phyloP scores from a whole-genome alignment of 495 filamentous ascomycete genomes.

The Penicillium pulvis region DNA sequence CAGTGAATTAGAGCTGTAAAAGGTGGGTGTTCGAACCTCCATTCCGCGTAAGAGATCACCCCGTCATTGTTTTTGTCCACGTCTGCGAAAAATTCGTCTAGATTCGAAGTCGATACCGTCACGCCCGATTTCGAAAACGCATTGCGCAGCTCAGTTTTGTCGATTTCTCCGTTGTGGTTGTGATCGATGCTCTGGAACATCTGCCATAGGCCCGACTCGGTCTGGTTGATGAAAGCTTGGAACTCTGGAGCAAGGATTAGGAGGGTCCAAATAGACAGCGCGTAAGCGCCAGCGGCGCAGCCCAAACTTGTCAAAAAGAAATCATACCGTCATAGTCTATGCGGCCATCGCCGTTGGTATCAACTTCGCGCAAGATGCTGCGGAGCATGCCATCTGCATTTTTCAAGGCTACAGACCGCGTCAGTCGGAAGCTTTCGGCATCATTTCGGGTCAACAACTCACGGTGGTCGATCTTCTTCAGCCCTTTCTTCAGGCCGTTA shows the following conservation, averaged over 20 bases:
- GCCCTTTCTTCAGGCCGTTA: slow-evolving; percentile 77
- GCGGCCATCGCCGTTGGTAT: slow-evolving; percentile 81
- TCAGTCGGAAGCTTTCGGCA: slow-evolving; percentile 35
- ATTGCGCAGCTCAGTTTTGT: slow-evolving; percentile 75
- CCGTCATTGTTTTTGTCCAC: slow-evolving; percentile 90
- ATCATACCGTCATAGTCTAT: slow-evolving; percentile 83
- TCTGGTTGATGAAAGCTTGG: slow-evolving; percentile 78
- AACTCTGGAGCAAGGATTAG: slow-evolving; percentile 63
- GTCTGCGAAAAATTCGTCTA: slow-evolving; percentile 84
- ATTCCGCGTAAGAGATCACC: slow-evolving; percentile 88
- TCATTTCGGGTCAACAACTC: slow-evolving; percentile 40
- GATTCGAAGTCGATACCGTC: slow-evolving; percentile 70
- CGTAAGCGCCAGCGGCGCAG: background rate
- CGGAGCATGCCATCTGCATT: slow-evolving; percentile 87
- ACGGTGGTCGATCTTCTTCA: slow-evolving; percentile 93
- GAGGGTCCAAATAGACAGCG: slow-evolving; percentile 12
- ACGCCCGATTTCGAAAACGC: slow-evolving; percentile 82
- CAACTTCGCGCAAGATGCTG: slow-evolving; percentile 76
- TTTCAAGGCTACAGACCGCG: slow-evolving; percentile 65
- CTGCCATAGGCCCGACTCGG: slow-evolving; percentile 76
- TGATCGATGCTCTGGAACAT: slow-evolving; percentile 88
- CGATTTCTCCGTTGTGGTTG: slow-evolving; percentile 84
- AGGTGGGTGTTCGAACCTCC: slow-evolving; percentile 68
- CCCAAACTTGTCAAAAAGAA: slow-evolving; percentile 9
- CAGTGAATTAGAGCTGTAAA: slow-evolving; percentile 1